These are phyloP conservation scores for Neohortaea acidophila DNA, from an alignment of 495 filamentous ascomycete species.

Conservation along the genomic window DNA sequence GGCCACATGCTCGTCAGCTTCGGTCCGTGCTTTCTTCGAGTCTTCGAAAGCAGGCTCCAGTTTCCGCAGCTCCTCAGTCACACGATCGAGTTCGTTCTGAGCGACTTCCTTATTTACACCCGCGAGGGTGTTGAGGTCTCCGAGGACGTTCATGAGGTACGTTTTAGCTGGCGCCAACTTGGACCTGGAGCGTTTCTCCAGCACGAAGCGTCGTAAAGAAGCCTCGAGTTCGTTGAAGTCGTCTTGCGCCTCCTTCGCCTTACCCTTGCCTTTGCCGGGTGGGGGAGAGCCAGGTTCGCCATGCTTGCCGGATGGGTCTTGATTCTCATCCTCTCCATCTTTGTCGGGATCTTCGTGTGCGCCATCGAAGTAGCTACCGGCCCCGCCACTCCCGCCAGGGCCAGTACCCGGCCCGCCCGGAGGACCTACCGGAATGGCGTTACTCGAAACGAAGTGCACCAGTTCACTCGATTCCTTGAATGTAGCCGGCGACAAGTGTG, in stretches of 20 bases:
- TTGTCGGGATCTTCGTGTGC: slow-evolving; percentile 38
- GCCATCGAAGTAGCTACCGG: slow-evolving; percentile 24
- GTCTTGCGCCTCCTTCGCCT: slow-evolving; percentile 69
- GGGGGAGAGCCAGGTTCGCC: slow-evolving; percentile 33
- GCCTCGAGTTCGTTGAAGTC: slow-evolving; percentile 84
- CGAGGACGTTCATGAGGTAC: slow-evolving; percentile 85
- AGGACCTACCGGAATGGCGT: slow-evolving; percentile 63
- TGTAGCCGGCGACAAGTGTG: slow-evolving; percentile 68
- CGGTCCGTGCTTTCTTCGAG: slow-evolving; percentile 64
- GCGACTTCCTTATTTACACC: slow-evolving; percentile 78
- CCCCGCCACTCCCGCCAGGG: slow-evolving; percentile 41
- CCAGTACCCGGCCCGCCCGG: slow-evolving; percentile 35
- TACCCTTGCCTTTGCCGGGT: slow-evolving; percentile 69
- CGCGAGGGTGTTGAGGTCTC: slow-evolving; percentile 68
- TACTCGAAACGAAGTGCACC: slow-evolving; percentile 95
- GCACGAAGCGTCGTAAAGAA: slow-evolving; percentile 79
- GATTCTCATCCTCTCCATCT: slow-evolving; percentile 38
- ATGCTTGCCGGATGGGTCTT: slow-evolving; percentile 29
- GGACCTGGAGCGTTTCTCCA: slow-evolving; percentile 87
- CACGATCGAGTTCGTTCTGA: slow-evolving; percentile 69
- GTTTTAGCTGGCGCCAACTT: slow-evolving; percentile 93
- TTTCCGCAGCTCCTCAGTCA: slow-evolving; percentile 61
- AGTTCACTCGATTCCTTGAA: slow-evolving; percentile 85
- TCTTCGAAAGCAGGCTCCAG: slow-evolving; percentile 74
- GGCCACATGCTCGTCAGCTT: slow-evolving; percentile 69